Conservation (phyloP, 495 filamentous ascomycete genomes). For the Neurospora sp. region DNA sequence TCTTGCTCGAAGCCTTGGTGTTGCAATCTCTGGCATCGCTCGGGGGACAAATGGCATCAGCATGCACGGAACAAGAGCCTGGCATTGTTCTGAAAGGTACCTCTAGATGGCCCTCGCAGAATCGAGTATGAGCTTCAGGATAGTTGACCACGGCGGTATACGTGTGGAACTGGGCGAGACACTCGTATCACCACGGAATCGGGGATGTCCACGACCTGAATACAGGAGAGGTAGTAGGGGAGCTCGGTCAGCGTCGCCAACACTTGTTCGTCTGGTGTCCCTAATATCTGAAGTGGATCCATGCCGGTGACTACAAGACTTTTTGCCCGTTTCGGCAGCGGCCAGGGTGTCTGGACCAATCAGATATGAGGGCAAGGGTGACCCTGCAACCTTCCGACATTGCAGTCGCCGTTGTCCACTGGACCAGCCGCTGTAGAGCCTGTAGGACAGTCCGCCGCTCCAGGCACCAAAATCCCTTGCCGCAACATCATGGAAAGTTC, state of each 20-base stretch:
- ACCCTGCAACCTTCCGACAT: not conserved
- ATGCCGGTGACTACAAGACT: not conserved
- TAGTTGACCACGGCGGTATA: not conserved
- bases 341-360: not conserved
- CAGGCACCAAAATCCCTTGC: not conserved
- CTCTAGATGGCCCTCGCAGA: not conserved
- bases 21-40: not conserved
- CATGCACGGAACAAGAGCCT: not conserved
- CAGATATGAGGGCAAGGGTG: not conserved
- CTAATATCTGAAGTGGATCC: not conserved
- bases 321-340: not conserved
- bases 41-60: not conserved
- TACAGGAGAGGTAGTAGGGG: not conserved
- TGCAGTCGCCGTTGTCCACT: not conserved
- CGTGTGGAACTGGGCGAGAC: not conserved
- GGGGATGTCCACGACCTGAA: not conserved
- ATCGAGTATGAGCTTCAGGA: not conserved
- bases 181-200: not conserved
- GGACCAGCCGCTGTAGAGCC: not conserved
- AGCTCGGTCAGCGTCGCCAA: not conserved
- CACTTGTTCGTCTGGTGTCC: not conserved
- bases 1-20: not conserved
- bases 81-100: not conserved
- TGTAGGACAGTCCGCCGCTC: not conserved
- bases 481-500: not conserved